Evolutionary conservation across 352 stramenopile genomes (phyloP).

Genomic region (Phytophthora tentaculata): DNA sequence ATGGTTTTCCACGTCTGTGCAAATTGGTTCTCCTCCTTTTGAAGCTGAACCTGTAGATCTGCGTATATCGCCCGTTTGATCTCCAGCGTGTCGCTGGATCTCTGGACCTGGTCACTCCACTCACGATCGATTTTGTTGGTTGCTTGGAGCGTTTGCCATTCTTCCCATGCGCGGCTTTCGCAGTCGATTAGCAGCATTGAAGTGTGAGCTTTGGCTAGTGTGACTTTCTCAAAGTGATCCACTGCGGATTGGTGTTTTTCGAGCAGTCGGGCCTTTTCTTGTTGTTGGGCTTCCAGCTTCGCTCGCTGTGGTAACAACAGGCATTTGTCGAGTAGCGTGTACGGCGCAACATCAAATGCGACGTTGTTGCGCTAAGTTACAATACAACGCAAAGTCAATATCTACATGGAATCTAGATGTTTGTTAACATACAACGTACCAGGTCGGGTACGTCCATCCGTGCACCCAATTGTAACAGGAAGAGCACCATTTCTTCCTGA

Average conservation of each 20-base stretch:
- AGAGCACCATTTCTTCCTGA: slow-evolving; percentile 40
- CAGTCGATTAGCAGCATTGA: slow-evolving; percentile 48
- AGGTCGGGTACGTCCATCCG: slow-evolving; percentile 57
- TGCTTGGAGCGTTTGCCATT: slow-evolving; percentile 21
- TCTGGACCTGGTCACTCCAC: slow-evolving; percentile 36
- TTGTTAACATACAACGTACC: slow-evolving; percentile 27
- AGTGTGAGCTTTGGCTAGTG: slow-evolving; percentile 24
- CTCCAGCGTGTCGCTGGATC: slow-evolving; percentile 20
- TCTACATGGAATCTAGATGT: too few species aligned
- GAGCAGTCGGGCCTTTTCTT: slow-evolving; percentile 27
- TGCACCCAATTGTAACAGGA: slow-evolving; percentile 44
- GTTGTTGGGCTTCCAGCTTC: slow-evolving; percentile 21
- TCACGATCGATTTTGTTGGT: slow-evolving; percentile 31
- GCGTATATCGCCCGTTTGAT: slow-evolving; percentile 24
- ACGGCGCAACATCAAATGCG: slow-evolving; percentile 61
- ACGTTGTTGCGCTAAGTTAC: slow-evolving; percentile 40
- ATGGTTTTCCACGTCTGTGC: slow-evolving; percentile 19
- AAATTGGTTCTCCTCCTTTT: slow-evolving; percentile 32
- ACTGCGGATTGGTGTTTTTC: slow-evolving; percentile 20
- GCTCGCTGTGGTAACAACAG: slow-evolving; percentile 42
- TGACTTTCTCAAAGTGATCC: slow-evolving; percentile 21
- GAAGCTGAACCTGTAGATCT: slow-evolving; percentile 24
- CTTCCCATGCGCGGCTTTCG: slow-evolving; percentile 42
- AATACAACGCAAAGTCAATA: too few species aligned
- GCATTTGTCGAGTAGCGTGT: slow-evolving; percentile 46